These are phyloP conservation scores for Fusarium sarcochroum DNA, from an alignment of 2,329 filamentous ascomycete species.

Conservation along the genomic window DNA sequence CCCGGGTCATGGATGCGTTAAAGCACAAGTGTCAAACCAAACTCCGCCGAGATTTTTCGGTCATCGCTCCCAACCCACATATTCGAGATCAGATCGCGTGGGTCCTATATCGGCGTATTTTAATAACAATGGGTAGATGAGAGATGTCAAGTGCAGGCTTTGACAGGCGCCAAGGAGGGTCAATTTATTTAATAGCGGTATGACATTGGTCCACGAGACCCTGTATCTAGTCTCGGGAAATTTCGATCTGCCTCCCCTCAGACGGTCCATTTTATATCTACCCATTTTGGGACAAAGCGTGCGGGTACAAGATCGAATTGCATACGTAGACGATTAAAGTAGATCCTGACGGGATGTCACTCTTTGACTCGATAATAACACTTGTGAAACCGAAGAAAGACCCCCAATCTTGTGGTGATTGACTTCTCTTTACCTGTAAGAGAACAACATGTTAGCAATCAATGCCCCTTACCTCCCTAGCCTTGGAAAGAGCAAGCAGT, in stretches of 20 bases:
- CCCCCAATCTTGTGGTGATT: not conserved
- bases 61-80: not conserved
- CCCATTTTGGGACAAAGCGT: not conserved
- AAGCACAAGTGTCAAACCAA: not conserved
- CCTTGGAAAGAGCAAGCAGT: not conserved
- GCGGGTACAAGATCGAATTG: not conserved
- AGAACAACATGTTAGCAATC: not conserved
- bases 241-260: not conserved
- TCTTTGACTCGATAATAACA: not conserved
- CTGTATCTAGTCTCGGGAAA: not conserved
- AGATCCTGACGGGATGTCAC: not conserved
- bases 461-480: not conserved
- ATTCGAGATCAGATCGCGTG: not conserved
- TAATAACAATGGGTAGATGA: not conserved
- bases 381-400: not conserved
- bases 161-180: not conserved
- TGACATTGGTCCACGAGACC: not conserved
- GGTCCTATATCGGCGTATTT: not conserved
- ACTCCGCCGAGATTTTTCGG: not conserved
- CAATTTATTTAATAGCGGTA: not conserved
- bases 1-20: not conserved
- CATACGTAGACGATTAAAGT: not conserved
- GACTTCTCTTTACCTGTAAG: not conserved
- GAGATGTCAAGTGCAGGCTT: not conserved
- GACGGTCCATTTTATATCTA: not conserved